Evolutionary conservation across 768 basidiomycete genomes (phyloP).

Genomic region (Boletus pseudopeckii): DNA sequence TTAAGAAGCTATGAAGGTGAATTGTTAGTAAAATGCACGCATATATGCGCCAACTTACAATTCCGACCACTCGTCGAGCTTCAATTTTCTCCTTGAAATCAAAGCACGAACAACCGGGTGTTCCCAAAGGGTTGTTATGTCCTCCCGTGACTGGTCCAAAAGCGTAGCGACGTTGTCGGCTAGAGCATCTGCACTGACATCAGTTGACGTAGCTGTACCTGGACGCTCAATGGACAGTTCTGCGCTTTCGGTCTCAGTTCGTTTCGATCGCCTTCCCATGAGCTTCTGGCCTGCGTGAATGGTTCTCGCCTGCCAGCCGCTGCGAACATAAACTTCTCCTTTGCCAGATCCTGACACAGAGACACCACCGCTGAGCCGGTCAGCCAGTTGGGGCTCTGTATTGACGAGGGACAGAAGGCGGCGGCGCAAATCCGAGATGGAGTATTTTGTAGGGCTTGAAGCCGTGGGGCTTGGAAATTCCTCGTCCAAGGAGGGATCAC

Average conservation of each 20-base stretch:
- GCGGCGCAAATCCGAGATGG: conserved; percentile 53
- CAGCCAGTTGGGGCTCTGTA: conserved; percentile 60
- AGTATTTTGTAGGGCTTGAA: conserved; percentile 22
- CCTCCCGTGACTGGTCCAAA: conserved; percentile 55
- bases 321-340: conserved; percentile 72
- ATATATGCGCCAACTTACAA: conserved; percentile 56
- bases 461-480: conserved; percentile 10
- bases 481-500: conserved; percentile 6
- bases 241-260: conserved; percentile 21
- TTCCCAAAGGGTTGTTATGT: conserved; percentile 70
- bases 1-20: conserved; percentile 56
- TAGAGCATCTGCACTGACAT: conserved; percentile 47
- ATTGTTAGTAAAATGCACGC: conserved; percentile 7
- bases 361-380: conserved; percentile 72
- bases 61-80: conserved; percentile 85
- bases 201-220: conserved; percentile 26
- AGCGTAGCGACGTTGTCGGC: conserved; percentile 60
- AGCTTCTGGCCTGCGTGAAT: conserved; percentile 46
- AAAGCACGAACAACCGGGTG: conserved; percentile 68
- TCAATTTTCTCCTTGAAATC: conserved; percentile 64
- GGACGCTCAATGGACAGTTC: conserved; percentile 31
- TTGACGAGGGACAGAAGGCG: conserved; percentile 59
- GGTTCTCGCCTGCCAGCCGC: conserved; percentile 76
- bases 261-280: conserved; percentile 28
- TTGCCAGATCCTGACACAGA: conserved; percentile 73